Base-by-base conservation (phyloP, 768 basidiomycete genomes). In the Paxillus involutus region DNA sequence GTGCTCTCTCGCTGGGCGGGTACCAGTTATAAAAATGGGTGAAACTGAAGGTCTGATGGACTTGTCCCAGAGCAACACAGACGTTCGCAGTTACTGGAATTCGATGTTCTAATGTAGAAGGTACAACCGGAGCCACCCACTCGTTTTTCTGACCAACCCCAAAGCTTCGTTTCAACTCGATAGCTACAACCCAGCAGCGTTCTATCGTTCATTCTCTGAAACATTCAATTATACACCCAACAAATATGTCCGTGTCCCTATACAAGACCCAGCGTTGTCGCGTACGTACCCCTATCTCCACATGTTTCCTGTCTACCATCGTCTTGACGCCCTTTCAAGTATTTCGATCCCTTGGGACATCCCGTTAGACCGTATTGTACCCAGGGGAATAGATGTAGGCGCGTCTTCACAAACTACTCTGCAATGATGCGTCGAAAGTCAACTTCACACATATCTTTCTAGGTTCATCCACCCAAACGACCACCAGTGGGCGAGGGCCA, bases 401-500 rank as follows among this genome's bases (percentile, higher is more conserved):
- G 59, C 50, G 76, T 68, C 51, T 60, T 47, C 32, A 47, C 44
- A 39, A 35, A 35, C 57, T 43, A 44, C 46, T 46, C 47, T 32
- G 36, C 36, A 51, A 59, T 47, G 24, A 57, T 43, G 6, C 48
- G 32, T 58, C 11, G 47, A 33, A 42, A 8, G 36, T 45, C 30
- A 44, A 14, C 53, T 53, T 49, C 57, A 49, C 52, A 24, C 13
- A 32, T 21, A 41, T 44, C 30, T 49, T 13, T 57, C 50, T 55
- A 74, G 81, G 29, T 83, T 80, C 57, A 72, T 82, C 36, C 81
- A 83, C 56, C 81, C 81, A 30, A 68, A 61, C 44, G 81, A 83
- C 61, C 54, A 70, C 32, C 72, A 77, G 44, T 82, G 80, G 75
- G 37, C 49, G 21, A 63, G 58, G 44, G 53, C 59, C 19, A 69